phyloP scores from a whole-genome alignment of 202 grass and related monocot species.

The Saccharum hybrid region DNA sequence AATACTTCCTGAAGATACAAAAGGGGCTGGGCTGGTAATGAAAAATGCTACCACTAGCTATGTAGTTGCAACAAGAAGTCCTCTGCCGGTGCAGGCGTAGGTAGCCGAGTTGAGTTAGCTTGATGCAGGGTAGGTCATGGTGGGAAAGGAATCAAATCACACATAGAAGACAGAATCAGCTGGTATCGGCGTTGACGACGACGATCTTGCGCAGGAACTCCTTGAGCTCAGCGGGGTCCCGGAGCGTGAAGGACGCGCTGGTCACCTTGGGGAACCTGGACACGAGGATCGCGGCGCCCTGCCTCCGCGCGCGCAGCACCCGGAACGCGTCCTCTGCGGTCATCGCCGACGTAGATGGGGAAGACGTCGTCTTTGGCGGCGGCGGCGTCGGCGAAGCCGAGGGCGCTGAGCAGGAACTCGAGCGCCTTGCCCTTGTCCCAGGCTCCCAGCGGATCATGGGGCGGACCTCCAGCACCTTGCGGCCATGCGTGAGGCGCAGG shows the following conservation, averaged over 20 bases:
- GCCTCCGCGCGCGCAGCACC: conserved; percentile 55
- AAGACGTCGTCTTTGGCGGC: conserved; percentile 41
- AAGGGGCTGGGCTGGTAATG: background rate
- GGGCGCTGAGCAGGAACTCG: conserved; percentile 68
- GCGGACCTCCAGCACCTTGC: conserved; percentile 79
- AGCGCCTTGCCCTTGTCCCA: conserved; percentile 94
- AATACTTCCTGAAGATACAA: background rate
- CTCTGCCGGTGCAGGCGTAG: background rate
- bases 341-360: conserved; percentile 88
- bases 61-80: background rate
- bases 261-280: conserved; percentile 73
- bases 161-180: background rate
- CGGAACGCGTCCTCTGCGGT: conserved; percentile 93
- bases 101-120: too few species aligned
- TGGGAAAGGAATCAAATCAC: too few species aligned
- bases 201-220: conserved; percentile 47
- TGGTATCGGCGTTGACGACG: background rate
- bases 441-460: conserved; percentile 74
- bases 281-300: conserved; percentile 73
- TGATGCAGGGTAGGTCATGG: too few species aligned
- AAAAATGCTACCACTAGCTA: background rate
- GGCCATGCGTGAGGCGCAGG: conserved; percentile 70
- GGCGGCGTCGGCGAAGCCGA: conserved; percentile 28
- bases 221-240: conserved; percentile 63
- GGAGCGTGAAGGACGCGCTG: conserved; percentile 59